These are phyloP conservation scores for Vitis amurensis DNA, from an alignment of 164 flowering plant genomes.

Conservation along the genomic window DNA sequence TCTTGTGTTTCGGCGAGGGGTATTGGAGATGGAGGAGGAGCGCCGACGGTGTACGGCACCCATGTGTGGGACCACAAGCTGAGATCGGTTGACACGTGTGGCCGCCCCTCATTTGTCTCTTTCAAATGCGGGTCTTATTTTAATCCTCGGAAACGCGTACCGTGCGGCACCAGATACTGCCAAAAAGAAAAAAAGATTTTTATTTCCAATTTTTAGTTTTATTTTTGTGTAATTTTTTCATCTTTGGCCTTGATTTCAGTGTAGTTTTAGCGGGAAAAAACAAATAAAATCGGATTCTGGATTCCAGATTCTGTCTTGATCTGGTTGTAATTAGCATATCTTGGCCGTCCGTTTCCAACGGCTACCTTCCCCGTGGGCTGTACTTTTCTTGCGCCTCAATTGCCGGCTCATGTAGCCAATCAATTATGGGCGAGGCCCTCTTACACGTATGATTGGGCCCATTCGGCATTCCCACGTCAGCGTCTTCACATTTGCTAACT, in stretches of 20 bases:
- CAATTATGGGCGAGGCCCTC: too few relatives aligned
- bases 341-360: constrained; percentile 6
- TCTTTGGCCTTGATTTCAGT: constrained; percentile 19
- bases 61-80: constrained; percentile 47
- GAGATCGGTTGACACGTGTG: constrained; percentile 1
- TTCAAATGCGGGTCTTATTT: constrained; percentile 6
- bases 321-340: constrained; percentile 27
- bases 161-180: constrained; percentile 27
- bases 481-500: too few relatives aligned
- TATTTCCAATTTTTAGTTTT: not conserved
- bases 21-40: constrained; percentile 28
- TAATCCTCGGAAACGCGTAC: constrained; percentile 25
- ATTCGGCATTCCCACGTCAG: too few relatives aligned
- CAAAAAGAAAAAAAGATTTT: constrained; percentile 1
- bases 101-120: constrained; percentile 1
- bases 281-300: constrained; percentile 1
- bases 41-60: constrained; percentile 29
- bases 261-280: constrained; percentile 11
- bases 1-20: constrained; percentile 59
- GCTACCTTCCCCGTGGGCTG: not conserved
- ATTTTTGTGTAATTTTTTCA: not conserved
- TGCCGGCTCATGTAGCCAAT: too few relatives aligned
- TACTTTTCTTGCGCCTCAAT: too few relatives aligned
- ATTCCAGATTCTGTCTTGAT: constrained; percentile 19
- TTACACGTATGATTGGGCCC: too few relatives aligned